Evolutionary conservation across 169 alveolate genomes (phyloP).

Genomic region (Cryptosporidium viatorum): DNA sequence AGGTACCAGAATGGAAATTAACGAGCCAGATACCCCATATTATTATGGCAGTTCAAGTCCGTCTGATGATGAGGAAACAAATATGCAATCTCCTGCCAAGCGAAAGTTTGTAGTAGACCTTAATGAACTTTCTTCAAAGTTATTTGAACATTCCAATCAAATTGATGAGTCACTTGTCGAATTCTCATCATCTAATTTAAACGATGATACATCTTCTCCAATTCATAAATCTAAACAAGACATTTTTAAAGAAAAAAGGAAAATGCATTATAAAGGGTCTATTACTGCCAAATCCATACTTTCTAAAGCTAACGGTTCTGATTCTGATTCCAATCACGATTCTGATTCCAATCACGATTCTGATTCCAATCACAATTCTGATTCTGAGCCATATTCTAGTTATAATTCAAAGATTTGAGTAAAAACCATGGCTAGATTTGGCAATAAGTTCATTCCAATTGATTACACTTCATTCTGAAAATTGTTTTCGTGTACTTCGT

Average conservation of each 20-base stretch:
- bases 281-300: constrained; percentile 29
- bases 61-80: constrained; percentile 37
- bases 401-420: neutral
- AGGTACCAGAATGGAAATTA: constrained; percentile 66
- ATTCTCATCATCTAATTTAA: neutral
- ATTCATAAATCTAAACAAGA: neutral
- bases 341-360: neutral
- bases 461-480: neutral
- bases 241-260: constrained; percentile 37
- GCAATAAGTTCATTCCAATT: neutral
- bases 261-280: constrained; percentile 41
- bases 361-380: neutral
- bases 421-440: neutral
- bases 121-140: constrained; percentile 51
- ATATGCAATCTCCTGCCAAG: neutral
- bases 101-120: constrained; percentile 8
- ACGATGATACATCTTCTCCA: constrained; percentile 27
- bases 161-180: neutral
- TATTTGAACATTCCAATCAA: constrained; percentile 19
- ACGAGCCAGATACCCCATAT: constrained; percentile 68
- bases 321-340: neutral
- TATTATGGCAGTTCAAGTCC: constrained; percentile 31
- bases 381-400: neutral
- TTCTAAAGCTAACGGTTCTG: neutral
- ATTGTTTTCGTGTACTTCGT: neutral